phyloP scores from a whole-genome alignment of 2,329 filamentous ascomycete species.

The Ambrosiella xylebori region DNA sequence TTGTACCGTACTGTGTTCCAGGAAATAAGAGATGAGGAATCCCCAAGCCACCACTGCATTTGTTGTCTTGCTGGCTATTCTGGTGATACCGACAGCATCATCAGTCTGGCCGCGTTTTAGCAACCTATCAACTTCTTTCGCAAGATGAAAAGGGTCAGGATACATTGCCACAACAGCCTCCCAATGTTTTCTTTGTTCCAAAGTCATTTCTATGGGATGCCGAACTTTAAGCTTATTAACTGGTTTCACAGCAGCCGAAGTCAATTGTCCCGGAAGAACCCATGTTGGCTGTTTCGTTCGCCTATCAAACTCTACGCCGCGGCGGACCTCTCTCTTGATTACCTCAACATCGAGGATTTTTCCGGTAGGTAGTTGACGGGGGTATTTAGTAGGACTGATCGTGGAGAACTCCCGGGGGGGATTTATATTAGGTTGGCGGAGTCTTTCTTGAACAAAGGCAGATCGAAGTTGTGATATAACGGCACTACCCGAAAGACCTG shows the following conservation, averaged over 20 bases:
- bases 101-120: slow-evolving; percentile 42
- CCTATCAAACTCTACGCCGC: slow-evolving; percentile 10
- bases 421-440: slow-evolving; percentile 1
- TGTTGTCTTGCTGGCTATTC: slow-evolving; percentile 47
- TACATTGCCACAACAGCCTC: slow-evolving; percentile 25
- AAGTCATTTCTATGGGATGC: slow-evolving; percentile 3
- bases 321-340: slow-evolving; percentile 10
- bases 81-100: slow-evolving; percentile 51
- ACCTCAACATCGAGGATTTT: slow-evolving; percentile 3
- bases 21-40: slow-evolving; percentile 54
- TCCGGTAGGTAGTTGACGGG: neutral
- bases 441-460: slow-evolving; percentile 7
- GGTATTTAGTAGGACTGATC: neutral
- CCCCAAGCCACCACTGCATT: slow-evolving; percentile 74
- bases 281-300: slow-evolving; percentile 11
- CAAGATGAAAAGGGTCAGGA: slow-evolving; percentile 56
- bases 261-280: slow-evolving; percentile 8
- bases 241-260: neutral
- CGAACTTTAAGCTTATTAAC: neutral
- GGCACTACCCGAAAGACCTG: neutral
- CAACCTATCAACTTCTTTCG: slow-evolving; percentile 43
- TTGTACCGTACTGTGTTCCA: slow-evolving; percentile 42
- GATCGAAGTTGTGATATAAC: neutral
- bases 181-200: slow-evolving; percentile 5
- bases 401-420: neutral